Conservation (phyloP, 2,329 filamentous ascomycete genomes). For the Cercospora zeae-maydis region DNA sequence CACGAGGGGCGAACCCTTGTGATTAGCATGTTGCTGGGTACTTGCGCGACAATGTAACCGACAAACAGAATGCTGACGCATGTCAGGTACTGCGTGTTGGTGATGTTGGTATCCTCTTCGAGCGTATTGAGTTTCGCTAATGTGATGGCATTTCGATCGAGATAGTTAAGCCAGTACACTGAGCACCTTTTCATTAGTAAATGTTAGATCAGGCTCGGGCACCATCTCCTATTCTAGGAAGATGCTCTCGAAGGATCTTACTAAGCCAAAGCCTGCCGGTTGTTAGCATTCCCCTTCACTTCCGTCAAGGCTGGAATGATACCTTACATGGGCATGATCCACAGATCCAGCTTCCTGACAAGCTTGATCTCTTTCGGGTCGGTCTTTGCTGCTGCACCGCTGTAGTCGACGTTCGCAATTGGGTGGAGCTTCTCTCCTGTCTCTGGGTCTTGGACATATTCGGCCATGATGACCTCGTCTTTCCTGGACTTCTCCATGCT, state of each 20-base stretch:
- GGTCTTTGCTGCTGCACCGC: background rate
- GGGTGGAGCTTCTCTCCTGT: background rate
- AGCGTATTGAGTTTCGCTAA: constrained; percentile 27
- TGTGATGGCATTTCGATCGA: constrained; percentile 28
- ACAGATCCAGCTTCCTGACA: constrained; percentile 3
- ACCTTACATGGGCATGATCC: background rate
- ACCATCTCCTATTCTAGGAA: no score
- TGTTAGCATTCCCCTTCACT: no score
- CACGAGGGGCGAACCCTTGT: constrained; percentile 43
- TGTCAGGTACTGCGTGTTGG: constrained; percentile 24
- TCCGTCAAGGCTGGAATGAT: no score
- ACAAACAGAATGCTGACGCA: constrained; percentile 29
- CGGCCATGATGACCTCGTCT: background rate
- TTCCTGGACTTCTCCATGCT: background rate
- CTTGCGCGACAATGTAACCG: constrained; percentile 41
- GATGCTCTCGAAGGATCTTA: no score
- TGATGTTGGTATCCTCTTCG: constrained; percentile 23
- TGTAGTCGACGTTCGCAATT: background rate
- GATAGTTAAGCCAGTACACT: constrained; percentile 30
- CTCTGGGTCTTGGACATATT: background rate
- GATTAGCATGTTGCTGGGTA: constrained; percentile 44
- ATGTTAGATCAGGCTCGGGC: no score
- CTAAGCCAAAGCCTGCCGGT: no score
- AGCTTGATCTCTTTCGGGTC: constrained; percentile 1
- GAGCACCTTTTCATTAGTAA: no score